Evolutionary conservation across 495 filamentous ascomycete genomes (phyloP), one percentile per base, ranked within the genome.

Genomic region (Penicillium arizonense): DNA sequence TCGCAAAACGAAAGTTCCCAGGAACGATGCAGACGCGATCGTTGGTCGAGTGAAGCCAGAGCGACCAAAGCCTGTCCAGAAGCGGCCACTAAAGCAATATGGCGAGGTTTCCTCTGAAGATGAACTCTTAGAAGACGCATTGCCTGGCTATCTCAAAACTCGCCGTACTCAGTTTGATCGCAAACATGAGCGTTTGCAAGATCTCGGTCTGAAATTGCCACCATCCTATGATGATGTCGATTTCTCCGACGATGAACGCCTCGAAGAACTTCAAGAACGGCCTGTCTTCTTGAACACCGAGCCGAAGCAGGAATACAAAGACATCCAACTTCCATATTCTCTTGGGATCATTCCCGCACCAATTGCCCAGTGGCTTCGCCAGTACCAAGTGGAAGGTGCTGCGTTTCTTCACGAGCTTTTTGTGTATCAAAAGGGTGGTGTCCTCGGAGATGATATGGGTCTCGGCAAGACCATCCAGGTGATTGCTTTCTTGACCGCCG

Each of bases 381-480:
- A 89, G 51, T 98, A 98, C 63, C 94, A 98, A 68, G 77, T 97
- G 3, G 79, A 89, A 32, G 94, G 94, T 21, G 90, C 84, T 8
- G 83, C 80, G 14, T 97, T 97, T 63, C 73, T 98, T 6, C 95
- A 98, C 66, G 81, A 90, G 53, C 73, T 87, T 28, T 98, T 98
- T 61, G 87, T 97, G 14, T 94, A 90, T 60, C 95, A 97, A 54
- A 89, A 86, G 51, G 94, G 95, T 4, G 91, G 89, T 4, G 87
- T 98, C 20, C 77, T 98, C 2, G 85, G 95, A 1, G 94, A 98
- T 68, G 94, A 98, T 63, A 98, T 98, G 94, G 94, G 94, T 30
- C 71, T 98, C 28, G 94, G 94, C 0, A 98, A 98, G 68, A 98
- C 94, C 0, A 89, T 98, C 12, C 94, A 98, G 69, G 91, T 98